Percentiles rank a stretch among this genome's conserved stretches.
phyloP scores from a whole-genome alignment of 2,329 filamentous ascomycete species.

The Alternaria arborescens region DNA sequence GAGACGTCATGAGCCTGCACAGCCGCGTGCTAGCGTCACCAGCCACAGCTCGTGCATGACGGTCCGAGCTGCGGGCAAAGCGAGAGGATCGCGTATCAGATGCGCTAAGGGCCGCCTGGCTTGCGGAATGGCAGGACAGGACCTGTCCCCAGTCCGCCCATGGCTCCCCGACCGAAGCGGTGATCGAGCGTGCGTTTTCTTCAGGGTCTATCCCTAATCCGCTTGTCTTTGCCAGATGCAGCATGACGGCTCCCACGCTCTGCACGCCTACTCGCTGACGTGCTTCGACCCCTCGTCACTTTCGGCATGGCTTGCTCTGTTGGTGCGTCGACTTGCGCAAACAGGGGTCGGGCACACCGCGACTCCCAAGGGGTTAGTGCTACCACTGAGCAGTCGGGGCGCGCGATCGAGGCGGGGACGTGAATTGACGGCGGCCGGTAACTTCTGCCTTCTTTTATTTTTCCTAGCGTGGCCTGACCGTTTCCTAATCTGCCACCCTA shows the following conservation, averaged over 20 bases:
- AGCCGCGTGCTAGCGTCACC: slow-evolving; percentile 30
- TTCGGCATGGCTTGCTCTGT: slow-evolving; percentile 31
- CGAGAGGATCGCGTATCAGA: slow-evolving; percentile 38
- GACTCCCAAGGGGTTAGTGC: slow-evolving; percentile 38
- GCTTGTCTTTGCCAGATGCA: slow-evolving; percentile 41
- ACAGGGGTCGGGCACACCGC: slow-evolving; percentile 48
- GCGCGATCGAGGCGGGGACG: slow-evolving; percentile 51
- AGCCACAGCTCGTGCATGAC: slow-evolving; percentile 31
- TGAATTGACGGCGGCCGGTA: slow-evolving; percentile 40
- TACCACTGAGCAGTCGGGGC: slow-evolving; percentile 47
- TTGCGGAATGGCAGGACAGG: slow-evolving; percentile 24
- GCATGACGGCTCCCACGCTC: slow-evolving; percentile 30
- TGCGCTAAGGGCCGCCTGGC: slow-evolving; percentile 19
- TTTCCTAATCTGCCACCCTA: slow-evolving; percentile 44
- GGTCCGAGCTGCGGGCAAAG: slow-evolving; percentile 34
- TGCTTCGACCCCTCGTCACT: slow-evolving; percentile 26
- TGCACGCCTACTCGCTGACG: slow-evolving; percentile 33
- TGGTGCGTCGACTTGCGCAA: slow-evolving; percentile 32
- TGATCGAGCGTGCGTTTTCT: slow-evolving; percentile 37
- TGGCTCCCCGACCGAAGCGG: slow-evolving; percentile 42
- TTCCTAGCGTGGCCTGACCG: slow-evolving; percentile 50
- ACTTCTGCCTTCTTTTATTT: slow-evolving; percentile 43
- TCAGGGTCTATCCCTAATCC: slow-evolving; percentile 34
- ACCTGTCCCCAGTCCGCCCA: slow-evolving; percentile 20
- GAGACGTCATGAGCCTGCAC: slow-evolving; percentile 20